Base-by-base conservation (phyloP, 345 rosid genomes). In the Dovyalis caffra region DNA sequence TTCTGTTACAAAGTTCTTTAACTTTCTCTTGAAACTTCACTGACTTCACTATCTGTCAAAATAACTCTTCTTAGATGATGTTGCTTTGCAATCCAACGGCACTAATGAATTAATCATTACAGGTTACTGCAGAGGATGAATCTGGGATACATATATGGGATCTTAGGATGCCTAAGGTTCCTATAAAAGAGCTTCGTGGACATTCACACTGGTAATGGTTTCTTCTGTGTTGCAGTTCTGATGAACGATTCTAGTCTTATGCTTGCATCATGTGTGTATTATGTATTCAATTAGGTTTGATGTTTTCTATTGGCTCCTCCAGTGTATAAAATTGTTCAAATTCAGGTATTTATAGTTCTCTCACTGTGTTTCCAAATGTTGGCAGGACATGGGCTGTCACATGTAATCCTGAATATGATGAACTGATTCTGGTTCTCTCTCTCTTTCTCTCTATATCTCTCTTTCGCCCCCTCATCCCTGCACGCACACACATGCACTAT, bases 351-450 rank as follows among this genome's bases (percentile, higher is more conserved):
- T 56, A 28, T 79, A 15, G 60, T 67, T 61, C 71, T 57, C 56
- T 58, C 43, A 66, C 67, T 67, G 72, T 75, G 68, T 77, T 64
- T 67, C 23, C 63, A 40, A 71, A 63, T 80, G 29, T 78, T 82
- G 78, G 82, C 90, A 92, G 99, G 99, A 85, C 98, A 34, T 92
- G 99, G 93, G 86, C 96, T 77, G 90, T 92, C 69, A 84, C 81
- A 25, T 92, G 95, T 78, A 95, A 92, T 68, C 97, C 96, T 60
- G 92, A 92, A 82, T 89, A 86, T 70, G 91, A 85, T 69, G 95
- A 93, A 32, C 83, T 95, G 72, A 84, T 95, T 78, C 80, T 92
- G 96, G 99, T 92, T 77, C 75, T 76, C 85, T 43, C 82, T 74
- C 79, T 64, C 71, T 63, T 75, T 68, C 51, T 74, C 68, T 31